Evolutionary conservation across 2,329 filamentous ascomycete species (phyloP), one percentile per base, ranked within the genome.

Genomic region (Thyridium curvatum): DNA sequence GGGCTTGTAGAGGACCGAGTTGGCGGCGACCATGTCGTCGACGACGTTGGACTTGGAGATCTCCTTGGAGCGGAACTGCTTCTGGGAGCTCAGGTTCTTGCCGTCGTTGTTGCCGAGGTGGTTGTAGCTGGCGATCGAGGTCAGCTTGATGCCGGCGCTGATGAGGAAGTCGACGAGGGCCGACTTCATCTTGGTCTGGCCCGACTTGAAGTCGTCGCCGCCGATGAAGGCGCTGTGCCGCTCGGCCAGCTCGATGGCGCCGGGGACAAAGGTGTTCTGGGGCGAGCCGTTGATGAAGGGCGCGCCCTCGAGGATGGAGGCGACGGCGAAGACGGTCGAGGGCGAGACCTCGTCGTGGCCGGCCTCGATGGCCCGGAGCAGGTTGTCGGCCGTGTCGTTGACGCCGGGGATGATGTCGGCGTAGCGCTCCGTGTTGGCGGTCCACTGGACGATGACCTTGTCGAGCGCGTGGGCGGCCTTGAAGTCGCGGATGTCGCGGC

Each of bases 161-260:
- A 98, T 95, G 61, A 98, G 69, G 71, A 98, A 98, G 68, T 98
- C 93, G 34, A 97, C 93, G 21, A 98, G 80, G 15, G 93, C 93
- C 44, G 93, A 97, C 73, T 98, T 98, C 93, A 98, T 98, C 82
- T 98, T 98, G 62, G 93, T 98, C 75, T 98, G 93, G 46, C 93
- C 93, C 46, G 93, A 97, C 74, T 98, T 98, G 83, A 98, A 98
- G 70, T 98, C 93, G 56, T 98, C 93, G 49, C 93, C 93, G 42
- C 93, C 93, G 55, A 98, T 89, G 71, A 94, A 98, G 46, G 90
- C 81, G 41, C 78, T 75, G 65, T 94, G 82, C 65, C 84, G 74
- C 71, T 94, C 86, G 16, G 93, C 93, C 42, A 98, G 80, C 58
- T 91, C 74, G 51, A 97, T 82, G 44, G 84, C 86, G 56, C 93